Percentiles rank a stretch among this genome's conserved stretches.
These are phyloP conservation scores for Lecanicillium sp. DNA, from an alignment of 2,329 filamentous ascomycete species.

Conservation along the genomic window DNA sequence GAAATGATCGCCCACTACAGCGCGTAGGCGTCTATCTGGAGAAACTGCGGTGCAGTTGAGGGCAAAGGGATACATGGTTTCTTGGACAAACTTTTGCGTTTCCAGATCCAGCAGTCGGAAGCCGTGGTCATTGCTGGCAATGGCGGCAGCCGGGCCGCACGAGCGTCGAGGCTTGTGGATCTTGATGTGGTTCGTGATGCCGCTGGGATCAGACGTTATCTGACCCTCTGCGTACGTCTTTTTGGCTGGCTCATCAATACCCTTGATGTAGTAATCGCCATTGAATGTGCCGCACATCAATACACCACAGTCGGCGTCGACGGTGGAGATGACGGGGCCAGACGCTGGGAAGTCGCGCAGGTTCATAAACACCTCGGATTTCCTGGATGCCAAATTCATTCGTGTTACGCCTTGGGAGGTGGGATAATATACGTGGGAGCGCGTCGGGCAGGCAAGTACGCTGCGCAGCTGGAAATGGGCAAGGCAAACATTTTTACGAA, in stretches of 20 bases:
- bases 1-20: slow-evolving; percentile 64
- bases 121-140: slow-evolving; percentile 56
- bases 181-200: slow-evolving; percentile 61
- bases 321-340: slow-evolving; percentile 41
- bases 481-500: slow-evolving; percentile 47
- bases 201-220: slow-evolving; percentile 42
- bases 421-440: slow-evolving; percentile 53
- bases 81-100: slow-evolving; percentile 52
- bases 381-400: slow-evolving; percentile 45
- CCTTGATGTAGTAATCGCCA: slow-evolving; percentile 48
- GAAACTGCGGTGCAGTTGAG: slow-evolving; percentile 71
- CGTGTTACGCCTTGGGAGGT: slow-evolving; percentile 42
- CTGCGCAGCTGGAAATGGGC: slow-evolving; percentile 64
- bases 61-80: slow-evolving; percentile 49
- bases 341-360: slow-evolving; percentile 32
- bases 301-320: slow-evolving; percentile 48
- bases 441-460: slow-evolving; percentile 50
- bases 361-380: slow-evolving; percentile 38
- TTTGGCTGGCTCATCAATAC: slow-evolving; percentile 35
- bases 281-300: slow-evolving; percentile 54
- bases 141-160: slow-evolving; percentile 47
- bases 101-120: slow-evolving; percentile 54
- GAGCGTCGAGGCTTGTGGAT: slow-evolving; percentile 49
- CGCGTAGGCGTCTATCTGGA: slow-evolving; percentile 63
- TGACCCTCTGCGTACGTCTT: slow-evolving; percentile 36